Percentiles rank a stretch among this genome's conserved stretches.
Evolutionary conservation across 441 rosid species (phyloP).

Genomic region (Populus trichocarpa): DNA sequence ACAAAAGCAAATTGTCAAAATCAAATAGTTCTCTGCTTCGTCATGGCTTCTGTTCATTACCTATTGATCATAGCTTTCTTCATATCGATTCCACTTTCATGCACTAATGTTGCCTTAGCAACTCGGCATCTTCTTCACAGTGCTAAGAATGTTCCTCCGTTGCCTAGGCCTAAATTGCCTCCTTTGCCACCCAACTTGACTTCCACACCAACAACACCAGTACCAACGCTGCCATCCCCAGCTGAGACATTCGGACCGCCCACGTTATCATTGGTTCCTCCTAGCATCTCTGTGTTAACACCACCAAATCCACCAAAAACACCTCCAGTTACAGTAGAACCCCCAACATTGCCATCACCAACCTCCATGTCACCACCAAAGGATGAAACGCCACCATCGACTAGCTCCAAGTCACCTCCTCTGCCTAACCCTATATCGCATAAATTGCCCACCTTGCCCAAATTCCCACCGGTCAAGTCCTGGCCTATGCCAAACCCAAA

Average conservation of each 20-base stretch:
- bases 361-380: neutral
- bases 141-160: neutral
- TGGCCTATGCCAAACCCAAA: neutral
- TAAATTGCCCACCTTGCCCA: neutral
- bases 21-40: neutral
- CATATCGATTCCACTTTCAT: neutral
- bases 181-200: neutral
- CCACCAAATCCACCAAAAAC: neutral
- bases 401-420: neutral
- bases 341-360: neutral
- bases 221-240: neutral
- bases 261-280: neutral
- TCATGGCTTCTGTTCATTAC: neutral
- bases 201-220: neutral
- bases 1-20: neutral
- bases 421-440: neutral
- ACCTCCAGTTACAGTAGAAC: neutral
- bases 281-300: neutral
- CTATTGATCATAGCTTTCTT: neutral
- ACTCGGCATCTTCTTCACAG: neutral
- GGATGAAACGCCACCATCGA: neutral
- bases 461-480: neutral
- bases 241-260: neutral
- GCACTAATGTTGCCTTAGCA: neutral
- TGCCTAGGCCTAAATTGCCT: neutral